phyloP scores from a whole-genome alignment of 2,329 filamentous ascomycete genomes.

The Fusarium mangiferae region DNA sequence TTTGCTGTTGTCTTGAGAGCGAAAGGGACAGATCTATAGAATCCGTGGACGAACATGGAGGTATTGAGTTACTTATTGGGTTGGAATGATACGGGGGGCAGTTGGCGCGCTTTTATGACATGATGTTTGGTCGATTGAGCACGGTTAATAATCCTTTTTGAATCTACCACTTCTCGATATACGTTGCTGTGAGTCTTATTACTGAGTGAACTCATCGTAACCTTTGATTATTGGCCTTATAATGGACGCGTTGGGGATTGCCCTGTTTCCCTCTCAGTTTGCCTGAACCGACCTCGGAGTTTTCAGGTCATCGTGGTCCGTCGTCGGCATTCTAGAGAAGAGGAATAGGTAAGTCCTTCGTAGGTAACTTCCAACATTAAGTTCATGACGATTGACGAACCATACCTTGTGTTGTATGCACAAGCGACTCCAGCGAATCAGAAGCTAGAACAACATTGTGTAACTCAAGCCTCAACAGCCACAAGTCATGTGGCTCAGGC shows the following conservation, averaged over 20 bases:
- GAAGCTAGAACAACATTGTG: neutral
- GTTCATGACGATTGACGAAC: neutral
- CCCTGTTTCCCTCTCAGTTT: neutral
- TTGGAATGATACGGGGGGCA: neutral
- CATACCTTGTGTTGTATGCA: too few relatives aligned
- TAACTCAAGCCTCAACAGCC: neutral
- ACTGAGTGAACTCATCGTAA: neutral
- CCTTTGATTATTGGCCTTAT: neutral
- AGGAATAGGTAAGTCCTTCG: neutral
- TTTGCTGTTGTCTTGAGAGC: neutral
- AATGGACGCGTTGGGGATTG: neutral
- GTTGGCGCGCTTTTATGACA: conserved; percentile 21
- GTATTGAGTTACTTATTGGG: neutral
- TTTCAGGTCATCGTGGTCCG: neutral
- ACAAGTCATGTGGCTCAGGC: neutral
- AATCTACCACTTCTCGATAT: conserved; percentile 1
- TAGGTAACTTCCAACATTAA: neutral
- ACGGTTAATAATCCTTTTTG: conserved; percentile 10
- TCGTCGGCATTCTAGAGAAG: neutral
- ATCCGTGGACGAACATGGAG: neutral
- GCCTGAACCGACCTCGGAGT: neutral
- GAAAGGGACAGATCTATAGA: conserved; percentile 12
- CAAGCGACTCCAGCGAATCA: neutral
- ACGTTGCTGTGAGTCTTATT: neutral
- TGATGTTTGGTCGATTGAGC: conserved; percentile 1